Evolutionary conservation across 768 basidiomycete genomes (phyloP), one percentile per base, ranked within the genome.

Genomic region (Mycena rosella): DNA sequence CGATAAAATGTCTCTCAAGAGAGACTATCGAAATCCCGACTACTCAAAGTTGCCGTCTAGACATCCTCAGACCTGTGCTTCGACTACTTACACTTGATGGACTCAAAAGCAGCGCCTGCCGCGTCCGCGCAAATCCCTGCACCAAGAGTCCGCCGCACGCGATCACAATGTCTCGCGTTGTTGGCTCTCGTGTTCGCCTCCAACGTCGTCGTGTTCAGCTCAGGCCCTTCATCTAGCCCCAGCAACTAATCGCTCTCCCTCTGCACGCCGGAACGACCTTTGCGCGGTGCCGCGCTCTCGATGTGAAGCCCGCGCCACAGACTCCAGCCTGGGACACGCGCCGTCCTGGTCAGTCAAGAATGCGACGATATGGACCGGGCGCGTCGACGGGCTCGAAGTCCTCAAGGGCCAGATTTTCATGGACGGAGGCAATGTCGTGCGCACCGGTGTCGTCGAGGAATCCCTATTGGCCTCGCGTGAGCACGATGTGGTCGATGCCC

Each of bases 301-400:
- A 85, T 72, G 77, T 79, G 40, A 76, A 81, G 6, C 84, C 87
- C 30, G 84, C 84, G 20, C 81, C 90, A 93, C 74, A 82, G 92
- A 32, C 92, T 84, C 65, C 87, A 83, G 52, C 73, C 80, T 5
- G 92, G 89, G 10, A 94, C 93, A 5, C 80, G 80, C 17, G 79
- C 91, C 1, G 88, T 87, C 13, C 81, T 91, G 63, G n/a, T n/a
- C n/a, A n/a, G 84, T 96, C 65, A 85, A 79, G 75, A 94, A 95
- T 73, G 94, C 90, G 22, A 92, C 87, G 48, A 82, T 92, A 60
- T 85, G 89, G 89, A 85, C 89, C 3, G 89, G 89, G 45, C 80
- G 79, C 58, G 75, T 77, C 34, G 80, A 85, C 52, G 89, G 89
- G 18, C 79, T 81, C 15, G 88, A 90, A 73, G 81, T 90, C 27